Evolutionary conservation across 1,139 yeast species (phyloP), one percentile per base, ranked within the genome.

Genomic region (Saccharomyces pastorianus): DNA sequence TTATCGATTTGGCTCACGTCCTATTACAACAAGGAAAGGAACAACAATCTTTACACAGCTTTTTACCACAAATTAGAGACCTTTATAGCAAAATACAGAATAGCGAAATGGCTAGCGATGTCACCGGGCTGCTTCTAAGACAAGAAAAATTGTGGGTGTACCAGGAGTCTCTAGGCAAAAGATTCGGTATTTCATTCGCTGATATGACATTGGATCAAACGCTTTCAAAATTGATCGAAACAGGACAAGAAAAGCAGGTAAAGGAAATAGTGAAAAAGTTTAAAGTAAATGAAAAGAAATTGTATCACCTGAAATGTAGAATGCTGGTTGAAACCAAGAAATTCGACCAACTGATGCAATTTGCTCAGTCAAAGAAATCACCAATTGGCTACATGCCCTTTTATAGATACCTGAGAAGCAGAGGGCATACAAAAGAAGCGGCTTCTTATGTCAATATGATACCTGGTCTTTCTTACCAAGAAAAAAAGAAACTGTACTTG

Each of bases 371-470:
- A 9, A 76, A 77, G 54, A 83, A 80, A 61, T 79, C 95, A 0
- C 89, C 91, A 0, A 85, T 89, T 54, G 95, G 95, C 0, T 86
- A 84, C 59, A 78, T 77, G 58, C 82, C 85, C 1, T 83, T 89
- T 59, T 85, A 57, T 54, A 58, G 59, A 25, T 61, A 63, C 44
- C 51, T 67, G 25, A 56, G 48, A 38, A 58, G 56, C 31, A 55
- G 55, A 20, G 64, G 63, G 1, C 56, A 61, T 47, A 55, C 58
- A 46, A 56, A 57, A 38, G 71, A 69, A 50, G 71, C 73, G 5
- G 61, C 63, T 2, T 55, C 53, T 11, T 66, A 68, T 48, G 59
- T 69, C 5, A 50, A 51, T 3, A 52, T 68, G 61, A 61, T 67
- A 46, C 48, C 64, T 2, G 61, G 64, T 9, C 51, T 63, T 46